Evolutionary conservation across 2,329 filamentous ascomycete genomes (phyloP).

Genomic region (Ceratocystiopsis sp.): DNA sequence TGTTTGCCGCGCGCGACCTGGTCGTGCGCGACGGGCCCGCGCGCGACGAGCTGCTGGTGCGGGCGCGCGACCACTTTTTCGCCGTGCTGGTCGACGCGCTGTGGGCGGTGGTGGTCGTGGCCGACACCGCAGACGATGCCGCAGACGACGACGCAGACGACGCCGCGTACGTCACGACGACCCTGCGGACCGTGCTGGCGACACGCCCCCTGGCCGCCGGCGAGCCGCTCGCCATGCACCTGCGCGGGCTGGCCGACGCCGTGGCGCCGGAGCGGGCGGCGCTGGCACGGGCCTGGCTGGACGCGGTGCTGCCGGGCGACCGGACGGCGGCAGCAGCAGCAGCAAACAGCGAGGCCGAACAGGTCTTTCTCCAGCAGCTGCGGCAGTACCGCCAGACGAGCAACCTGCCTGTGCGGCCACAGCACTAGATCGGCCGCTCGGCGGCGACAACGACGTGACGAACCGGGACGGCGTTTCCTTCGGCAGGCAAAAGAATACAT

Average conservation of each 20-base stretch:
- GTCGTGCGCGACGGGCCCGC: conserved; percentile 20
- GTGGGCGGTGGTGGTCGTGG: conserved; percentile 17
- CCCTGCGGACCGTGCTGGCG: conserved; percentile 21
- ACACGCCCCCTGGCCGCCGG: conserved; percentile 23
- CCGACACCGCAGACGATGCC: conserved; percentile 5
- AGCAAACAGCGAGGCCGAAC: neutral
- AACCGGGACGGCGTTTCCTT: too few species aligned
- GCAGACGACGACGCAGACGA: too few species aligned
- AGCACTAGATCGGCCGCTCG: too few species aligned
- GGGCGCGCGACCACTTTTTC: conserved; percentile 35
- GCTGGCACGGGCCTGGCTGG: conserved; percentile 26
- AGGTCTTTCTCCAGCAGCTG: too few species aligned
- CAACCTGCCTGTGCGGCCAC: too few species aligned
- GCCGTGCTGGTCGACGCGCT: conserved; percentile 32
- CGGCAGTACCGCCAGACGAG: too few species aligned
- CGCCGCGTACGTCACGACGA: conserved; percentile 17
- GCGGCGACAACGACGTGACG: too few species aligned
- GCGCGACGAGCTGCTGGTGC: conserved; percentile 30
- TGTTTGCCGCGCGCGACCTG: conserved; percentile 35
- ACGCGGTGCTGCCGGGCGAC: conserved; percentile 18
- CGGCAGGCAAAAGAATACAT: too few species aligned
- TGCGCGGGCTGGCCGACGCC: conserved; percentile 27
- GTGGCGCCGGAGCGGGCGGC: conserved; percentile 35
- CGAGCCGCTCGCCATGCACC: conserved; percentile 18
- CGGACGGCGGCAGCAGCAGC: too few species aligned